Evolutionary conservation across 1,284 basidiomycete species (phyloP), one percentile per base, ranked within the genome.

Genomic region (Calocybe gambosa): DNA sequence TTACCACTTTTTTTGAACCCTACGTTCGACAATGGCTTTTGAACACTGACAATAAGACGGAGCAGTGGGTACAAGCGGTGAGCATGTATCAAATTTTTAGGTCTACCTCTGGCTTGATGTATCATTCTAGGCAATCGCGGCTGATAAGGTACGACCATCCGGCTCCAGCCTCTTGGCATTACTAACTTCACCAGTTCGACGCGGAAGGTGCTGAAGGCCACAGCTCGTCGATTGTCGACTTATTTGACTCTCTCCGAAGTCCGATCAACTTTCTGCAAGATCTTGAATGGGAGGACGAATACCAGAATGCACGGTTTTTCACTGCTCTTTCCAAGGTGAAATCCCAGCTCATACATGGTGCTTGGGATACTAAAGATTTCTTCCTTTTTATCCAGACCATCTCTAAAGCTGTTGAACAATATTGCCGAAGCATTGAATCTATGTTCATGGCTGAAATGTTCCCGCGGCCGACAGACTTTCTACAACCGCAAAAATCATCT

Each of bases 391-490:
- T n/a, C n/a, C 60, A 96, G 91, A 94, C 85, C 1, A 85, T 96
- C 55, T 90, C 90, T 57, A 88, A 93, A 59, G 89, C 90, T 0
- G 76, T 99, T 36, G 91, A 96, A 56, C 88, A 92, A 62, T 99
- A 98, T 62, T 95, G 93, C 59, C 76, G 81, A 7, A 82, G 75
- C 41, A 77, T 98, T 42, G 95, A 98, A 64, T 81, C 85, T 33
- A 75, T 93, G 33, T 99, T 98, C 67, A 84, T 94, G 70, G 69
- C 80, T 8, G 95, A 98, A 62, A 96, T 98, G 93, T 92, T 89
- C 63, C 91, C 93, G 1, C 79, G 89, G 2, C 82, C 84, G 1
- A 68, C 74, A 10, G 86, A 89, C 21, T 84, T 80, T 57, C 57
- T 87, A 15, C 85, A 87, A 57, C 83, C 84, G 12, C 85, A 82